A percentile compares a stretch with the other conserved stretches of the same genome.
phyloP scores from a whole-genome alignment of 2,329 filamentous ascomycete genomes.

The Arthrobotrys pseudoclavata region DNA sequence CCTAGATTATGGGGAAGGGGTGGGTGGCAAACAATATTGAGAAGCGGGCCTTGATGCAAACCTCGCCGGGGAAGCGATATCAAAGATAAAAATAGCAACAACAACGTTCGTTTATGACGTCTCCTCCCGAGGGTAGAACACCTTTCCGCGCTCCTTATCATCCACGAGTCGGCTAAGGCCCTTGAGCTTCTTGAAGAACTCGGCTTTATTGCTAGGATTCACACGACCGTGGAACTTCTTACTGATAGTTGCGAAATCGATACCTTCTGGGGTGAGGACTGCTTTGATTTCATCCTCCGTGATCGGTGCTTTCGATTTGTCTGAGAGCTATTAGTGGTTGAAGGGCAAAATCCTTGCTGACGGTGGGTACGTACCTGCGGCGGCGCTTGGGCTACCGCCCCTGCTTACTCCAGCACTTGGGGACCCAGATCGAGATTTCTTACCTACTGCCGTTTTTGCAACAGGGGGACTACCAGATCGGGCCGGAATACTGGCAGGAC shows the following conservation, averaged over 20 bases:
- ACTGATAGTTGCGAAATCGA: slow-evolving; percentile 63
- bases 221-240: slow-evolving; percentile 62
- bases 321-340: slow-evolving; percentile 8
- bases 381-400: slow-evolving; percentile 47
- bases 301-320: slow-evolving; percentile 63
- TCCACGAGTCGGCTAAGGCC: slow-evolving; percentile 58
- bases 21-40: slow-evolving; percentile 8
- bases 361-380: slow-evolving; percentile 34
- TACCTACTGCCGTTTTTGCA: slow-evolving; percentile 37
- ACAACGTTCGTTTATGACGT: slow-evolving; percentile 8
- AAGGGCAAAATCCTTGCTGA: neutral
- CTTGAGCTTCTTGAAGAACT: slow-evolving; percentile 59
- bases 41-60: neutral
- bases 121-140: slow-evolving; percentile 56
- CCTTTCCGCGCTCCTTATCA: slow-evolving; percentile 57
- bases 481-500: slow-evolving; percentile 51
- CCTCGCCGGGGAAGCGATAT: slow-evolving; percentile 4
- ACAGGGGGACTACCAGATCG: slow-evolving; percentile 40
- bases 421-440: slow-evolving; percentile 59
- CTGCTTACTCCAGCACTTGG: slow-evolving; percentile 47
- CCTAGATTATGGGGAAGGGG: neutral
- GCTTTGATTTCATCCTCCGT: slow-evolving; percentile 63
- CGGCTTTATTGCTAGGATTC: slow-evolving; percentile 53
- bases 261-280: slow-evolving; percentile 62
- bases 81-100: neutral